Evolutionary conservation across 345 rosid genomes (phyloP).

Genomic region (Hypericum androsaemum): DNA sequence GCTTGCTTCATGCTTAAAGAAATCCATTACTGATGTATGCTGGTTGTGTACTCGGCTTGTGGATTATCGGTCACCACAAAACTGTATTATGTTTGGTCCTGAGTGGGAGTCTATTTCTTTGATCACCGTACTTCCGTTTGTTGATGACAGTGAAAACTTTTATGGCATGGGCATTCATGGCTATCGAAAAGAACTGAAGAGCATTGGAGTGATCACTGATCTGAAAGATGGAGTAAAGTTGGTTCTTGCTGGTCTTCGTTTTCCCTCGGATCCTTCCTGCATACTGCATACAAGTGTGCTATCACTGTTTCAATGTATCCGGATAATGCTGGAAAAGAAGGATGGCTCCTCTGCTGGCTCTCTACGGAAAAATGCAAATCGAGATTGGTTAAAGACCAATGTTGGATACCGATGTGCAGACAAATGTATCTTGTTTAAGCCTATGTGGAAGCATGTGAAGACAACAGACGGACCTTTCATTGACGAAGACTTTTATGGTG

Average conservation of each 20-base stretch:
- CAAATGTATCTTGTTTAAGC: slow-evolving; percentile 35
- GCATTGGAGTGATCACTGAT: slow-evolving; percentile 32
- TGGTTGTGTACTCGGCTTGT: slow-evolving; percentile 60
- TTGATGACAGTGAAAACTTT: slow-evolving; percentile 38
- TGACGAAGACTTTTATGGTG: slow-evolving; percentile 50
- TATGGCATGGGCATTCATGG: slow-evolving; percentile 38
- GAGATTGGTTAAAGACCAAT: slow-evolving; percentile 48
- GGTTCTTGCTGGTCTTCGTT: slow-evolving; percentile 29
- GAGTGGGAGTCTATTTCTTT: slow-evolving; percentile 47
- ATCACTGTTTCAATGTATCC: slow-evolving; percentile 41
- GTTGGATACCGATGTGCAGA: slow-evolving; percentile 45
- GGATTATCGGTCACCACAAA: slow-evolving; percentile 38
- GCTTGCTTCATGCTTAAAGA: slow-evolving; percentile 27
- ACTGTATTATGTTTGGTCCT: slow-evolving; percentile 45
- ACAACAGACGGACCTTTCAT: slow-evolving; percentile 64
- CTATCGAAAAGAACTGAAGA: slow-evolving; percentile 38
- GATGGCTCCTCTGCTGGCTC: slow-evolving; percentile 18
- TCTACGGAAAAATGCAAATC: slow-evolving; percentile 25
- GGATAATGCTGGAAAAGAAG: slow-evolving; percentile 17
- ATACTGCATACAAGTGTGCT: slow-evolving; percentile 24
- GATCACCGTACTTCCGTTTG: slow-evolving; percentile 46
- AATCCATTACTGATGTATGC: slow-evolving; percentile 24
- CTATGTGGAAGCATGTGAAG: slow-evolving; percentile 28
- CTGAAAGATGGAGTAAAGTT: slow-evolving; percentile 37
- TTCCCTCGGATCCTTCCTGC: slow-evolving; percentile 21